These are phyloP conservation scores for Platanthera zijinensis DNA, from an alignment of 106 monocot genomes.

Conservation along the genomic window DNA sequence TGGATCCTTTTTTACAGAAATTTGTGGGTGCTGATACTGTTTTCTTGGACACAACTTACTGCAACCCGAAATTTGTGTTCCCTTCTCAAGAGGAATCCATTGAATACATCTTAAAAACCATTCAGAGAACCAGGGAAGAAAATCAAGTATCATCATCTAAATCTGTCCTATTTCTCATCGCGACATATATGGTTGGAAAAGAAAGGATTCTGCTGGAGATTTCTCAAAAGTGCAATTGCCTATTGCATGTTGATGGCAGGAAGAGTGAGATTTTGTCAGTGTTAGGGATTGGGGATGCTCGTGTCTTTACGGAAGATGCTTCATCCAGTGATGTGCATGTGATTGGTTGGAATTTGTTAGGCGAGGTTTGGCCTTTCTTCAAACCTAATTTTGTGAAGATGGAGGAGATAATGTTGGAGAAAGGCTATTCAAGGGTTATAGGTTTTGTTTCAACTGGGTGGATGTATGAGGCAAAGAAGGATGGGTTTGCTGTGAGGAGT, in stretches of 20 bases:
- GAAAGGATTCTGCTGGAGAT: constrained; percentile 93
- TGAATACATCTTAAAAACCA: constrained; percentile 49
- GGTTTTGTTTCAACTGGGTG: constrained; percentile 95
- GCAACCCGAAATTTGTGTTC: constrained; percentile 79
- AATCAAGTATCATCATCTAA: constrained; percentile 19
- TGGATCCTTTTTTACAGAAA: constrained; percentile 27
- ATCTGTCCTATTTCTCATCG: constrained; percentile 49
- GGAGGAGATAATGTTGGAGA: constrained; percentile 70
- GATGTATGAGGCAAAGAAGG: constrained; percentile 73
- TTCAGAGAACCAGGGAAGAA: constrained; percentile 37
- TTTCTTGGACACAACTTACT: constrained; percentile 90
- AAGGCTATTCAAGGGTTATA: constrained; percentile 66
- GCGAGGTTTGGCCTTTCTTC: constrained; percentile 93
- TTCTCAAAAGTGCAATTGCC: constrained; percentile 46
- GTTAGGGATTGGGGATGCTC: constrained; percentile 48
- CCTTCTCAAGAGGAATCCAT: constrained; percentile 72
- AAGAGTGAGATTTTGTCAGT: constrained; percentile 66
- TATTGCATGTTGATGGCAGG: constrained; percentile 56
- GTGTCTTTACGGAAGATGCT: constrained; percentile 64
- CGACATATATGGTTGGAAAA: constrained; percentile 89
- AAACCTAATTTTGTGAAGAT: constrained; percentile 90
- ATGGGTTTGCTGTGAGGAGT: constrained; percentile 55
- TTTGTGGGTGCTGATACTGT: constrained; percentile 81
- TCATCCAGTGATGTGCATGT: constrained; percentile 58
- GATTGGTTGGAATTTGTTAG: constrained; percentile 90